Percentiles rank a stretch among this genome's conserved stretches.
Conservation (phyloP, 345 rosid species). For the Draba incana region DNA sequence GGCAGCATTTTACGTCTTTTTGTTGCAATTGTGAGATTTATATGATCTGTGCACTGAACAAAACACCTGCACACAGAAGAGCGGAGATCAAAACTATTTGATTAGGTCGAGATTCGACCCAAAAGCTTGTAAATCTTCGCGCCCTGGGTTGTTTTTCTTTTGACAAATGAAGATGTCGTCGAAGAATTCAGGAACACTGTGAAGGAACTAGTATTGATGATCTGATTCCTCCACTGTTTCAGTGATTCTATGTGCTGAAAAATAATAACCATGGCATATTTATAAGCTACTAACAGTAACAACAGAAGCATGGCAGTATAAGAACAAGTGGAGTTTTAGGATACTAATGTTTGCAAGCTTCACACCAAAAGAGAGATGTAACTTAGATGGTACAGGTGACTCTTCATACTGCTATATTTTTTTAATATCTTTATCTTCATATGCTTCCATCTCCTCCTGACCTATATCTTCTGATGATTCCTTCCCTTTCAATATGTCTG, state of each 20-base stretch:
- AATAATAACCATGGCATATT: background rate
- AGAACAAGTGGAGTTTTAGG: background rate
- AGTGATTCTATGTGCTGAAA: background rate
- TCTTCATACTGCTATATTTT: background rate
- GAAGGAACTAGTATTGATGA: background rate
- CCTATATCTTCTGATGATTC: background rate
- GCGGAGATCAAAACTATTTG: background rate
- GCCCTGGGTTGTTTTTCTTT: background rate
- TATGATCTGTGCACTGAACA: background rate
- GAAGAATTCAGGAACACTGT: background rate
- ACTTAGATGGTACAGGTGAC: background rate
- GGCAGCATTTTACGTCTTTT: constrained; percentile 3
- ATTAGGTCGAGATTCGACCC: too few species aligned
- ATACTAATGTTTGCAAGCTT: background rate
- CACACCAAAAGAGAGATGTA: constrained; percentile 1
- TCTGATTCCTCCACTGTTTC: background rate
- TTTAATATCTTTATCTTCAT: background rate
- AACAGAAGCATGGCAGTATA: background rate
- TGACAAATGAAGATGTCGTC: background rate
- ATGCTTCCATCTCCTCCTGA: background rate
- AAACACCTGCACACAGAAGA: background rate
- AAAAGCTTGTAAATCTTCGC: too few species aligned
- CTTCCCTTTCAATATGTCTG: too few species aligned
- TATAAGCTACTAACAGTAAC: background rate
- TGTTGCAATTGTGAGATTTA: background rate